Conservation (phyloP, 129 eudicot species). For the Heracleum sosnowskyi region DNA sequence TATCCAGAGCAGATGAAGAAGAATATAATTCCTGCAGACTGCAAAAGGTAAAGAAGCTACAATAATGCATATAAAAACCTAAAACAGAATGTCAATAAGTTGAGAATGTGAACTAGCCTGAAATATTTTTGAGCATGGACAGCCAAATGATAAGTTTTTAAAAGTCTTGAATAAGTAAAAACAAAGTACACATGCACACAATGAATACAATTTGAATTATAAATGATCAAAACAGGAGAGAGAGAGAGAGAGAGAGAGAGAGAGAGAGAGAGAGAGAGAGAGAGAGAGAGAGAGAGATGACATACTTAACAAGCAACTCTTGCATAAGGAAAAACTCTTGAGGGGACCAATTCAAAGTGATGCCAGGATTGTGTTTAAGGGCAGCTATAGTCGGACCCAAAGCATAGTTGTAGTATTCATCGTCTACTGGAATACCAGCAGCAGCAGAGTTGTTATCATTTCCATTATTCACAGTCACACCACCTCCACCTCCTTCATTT, state of each 20-base stretch:
- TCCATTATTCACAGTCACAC: slow-evolving; percentile 20
- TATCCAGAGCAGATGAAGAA: no score
- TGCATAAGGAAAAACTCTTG: slow-evolving; percentile 64
- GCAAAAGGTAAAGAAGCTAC: no score
- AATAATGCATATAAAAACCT: no score
- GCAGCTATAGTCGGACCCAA: slow-evolving; percentile 57
- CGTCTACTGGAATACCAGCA: slow-evolving; percentile 39
- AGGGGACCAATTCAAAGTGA: slow-evolving; percentile 52
- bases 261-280: not conserved
- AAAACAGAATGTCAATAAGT: no score
- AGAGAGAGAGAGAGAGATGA: no score
- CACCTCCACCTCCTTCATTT: slow-evolving; percentile 7
- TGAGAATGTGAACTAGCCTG: no score
- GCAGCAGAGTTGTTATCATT: slow-evolving; percentile 15
- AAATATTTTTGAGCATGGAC: no score
- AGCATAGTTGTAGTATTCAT: slow-evolving; percentile 24
- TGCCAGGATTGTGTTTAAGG: slow-evolving; percentile 67
- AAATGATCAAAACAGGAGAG: no score
- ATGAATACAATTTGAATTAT: no score
- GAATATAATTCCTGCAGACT: not conserved
- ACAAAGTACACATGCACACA: no score
- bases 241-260: not conserved
- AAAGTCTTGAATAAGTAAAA: no score
- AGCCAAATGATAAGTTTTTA: no score
- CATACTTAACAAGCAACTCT: slow-evolving; percentile 41